Evolutionary conservation across 1,284 basidiomycete species (phyloP), one percentile per base, ranked within the genome.

Genomic region (Ceratobasidium sp.): DNA sequence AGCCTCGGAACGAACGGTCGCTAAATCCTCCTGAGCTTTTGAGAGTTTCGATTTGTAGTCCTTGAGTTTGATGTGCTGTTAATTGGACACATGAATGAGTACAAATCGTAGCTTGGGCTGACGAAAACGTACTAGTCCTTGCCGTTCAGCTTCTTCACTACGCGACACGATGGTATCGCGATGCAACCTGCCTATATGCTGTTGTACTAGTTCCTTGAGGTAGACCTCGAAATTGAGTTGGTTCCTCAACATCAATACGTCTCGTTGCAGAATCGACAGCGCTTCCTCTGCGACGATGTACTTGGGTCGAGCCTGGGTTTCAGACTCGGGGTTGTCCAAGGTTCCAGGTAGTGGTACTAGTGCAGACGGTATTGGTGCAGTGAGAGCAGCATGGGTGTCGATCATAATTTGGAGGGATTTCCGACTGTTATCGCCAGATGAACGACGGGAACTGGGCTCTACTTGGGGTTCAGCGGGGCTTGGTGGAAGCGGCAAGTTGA

Each of bases 191-290:
- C 92, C 93, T 75, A 96, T 93, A 81, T 95, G 93, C 83, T 90
- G 90, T 72, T 93, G 88, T 79, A 94, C 94, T 84, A 95, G 91
- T 80, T 93, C 87, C 79, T 93, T 91, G 58, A 93, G 86, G 92
- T 94, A 95, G 28, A 92, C 86, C 85, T 95, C 93, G 78, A 95
- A 94, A 82, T 94, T 94, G 56, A 95, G 89, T 81, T 95, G 93
- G 83, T 91, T 94, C 71, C 91, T 88, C 39, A 95, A 85, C 49
- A 95, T 85, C 6, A 95, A 84, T 2, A 93, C 88, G 82, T 95
- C 93, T 61, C 92, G 88, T 83, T 95, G 94, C 77, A 95, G 85
- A 9, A 87, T 88, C 23, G 91, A 88, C 42, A 95, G 89, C 5
- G 91, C 91, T 78, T 91, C 88, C 18, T 86, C 86, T n/a, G 78